phyloP scores from a whole-genome alignment of 2,329 filamentous ascomycete species.

The Monilinia aucupariae region DNA sequence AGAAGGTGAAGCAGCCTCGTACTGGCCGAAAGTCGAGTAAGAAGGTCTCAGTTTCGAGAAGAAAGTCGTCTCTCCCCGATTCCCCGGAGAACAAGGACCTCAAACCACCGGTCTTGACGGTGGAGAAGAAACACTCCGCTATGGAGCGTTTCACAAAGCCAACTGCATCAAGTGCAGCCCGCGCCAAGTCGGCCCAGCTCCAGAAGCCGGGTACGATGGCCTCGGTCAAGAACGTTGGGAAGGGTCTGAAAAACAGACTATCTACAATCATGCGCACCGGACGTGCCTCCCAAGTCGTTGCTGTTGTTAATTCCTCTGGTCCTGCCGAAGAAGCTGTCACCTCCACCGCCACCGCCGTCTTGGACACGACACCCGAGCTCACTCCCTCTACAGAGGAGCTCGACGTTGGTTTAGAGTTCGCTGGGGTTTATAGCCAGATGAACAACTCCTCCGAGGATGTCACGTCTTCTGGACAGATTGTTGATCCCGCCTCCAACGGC shows the following conservation, averaged over 20 bases:
- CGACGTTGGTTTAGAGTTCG: background rate
- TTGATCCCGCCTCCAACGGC: background rate
- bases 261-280: conserved; percentile 6
- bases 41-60: background rate
- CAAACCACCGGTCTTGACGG: background rate
- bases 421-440: background rate
- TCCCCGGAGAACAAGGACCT: background rate
- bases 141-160: background rate
- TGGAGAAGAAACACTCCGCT: background rate
- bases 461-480: background rate
- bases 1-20: background rate
- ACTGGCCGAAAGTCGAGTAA: background rate
- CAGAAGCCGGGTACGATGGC: background rate
- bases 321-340: too few relatives aligned
- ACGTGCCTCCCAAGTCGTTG: background rate
- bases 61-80: background rate
- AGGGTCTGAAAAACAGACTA: conserved; percentile 10
- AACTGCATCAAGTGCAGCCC: background rate
- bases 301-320: too few relatives aligned
- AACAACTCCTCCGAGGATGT: background rate
- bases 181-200: background rate
- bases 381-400: background rate
- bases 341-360: too few relatives aligned
- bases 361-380: background rate
- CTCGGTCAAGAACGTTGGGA: conserved; percentile 14